Base-by-base conservation (phyloP, 2,329 filamentous ascomycete genomes). In the Trichoderma sp. region DNA sequence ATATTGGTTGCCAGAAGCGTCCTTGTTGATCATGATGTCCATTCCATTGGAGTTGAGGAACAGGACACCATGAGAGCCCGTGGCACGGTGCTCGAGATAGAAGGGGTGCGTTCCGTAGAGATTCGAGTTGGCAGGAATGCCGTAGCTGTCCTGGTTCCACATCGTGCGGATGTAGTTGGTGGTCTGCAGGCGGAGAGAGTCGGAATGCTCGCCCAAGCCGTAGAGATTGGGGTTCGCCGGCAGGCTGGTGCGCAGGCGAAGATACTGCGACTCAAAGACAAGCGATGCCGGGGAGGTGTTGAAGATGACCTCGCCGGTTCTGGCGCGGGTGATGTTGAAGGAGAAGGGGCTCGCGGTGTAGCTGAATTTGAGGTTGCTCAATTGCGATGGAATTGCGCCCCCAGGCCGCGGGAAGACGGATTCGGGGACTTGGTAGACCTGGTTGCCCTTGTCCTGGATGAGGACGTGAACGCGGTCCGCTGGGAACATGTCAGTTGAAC, bases 51-150 rank as follows among this genome's bases (percentile, higher is more conserved):
- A 85, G 75, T 94, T 96, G 43, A 93, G 86, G 21, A 91, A 81
- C 76, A 92, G 95, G 1, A 95, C 88, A 32, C 92, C 92, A 73
- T 96, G 92, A 0, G 91, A 59, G 84, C 84, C 75, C 1, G 70
- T 69, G 24, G 72, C 58, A 4, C 75, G 74, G 30, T 78, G 75
- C 64, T 95, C 92, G 4, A 94, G 81, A 75, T 95, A 96, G 75
- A 94, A 88, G 0, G 92, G 90, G 73, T 96, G 92, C 51, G 83
- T 85, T 7, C 92, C 91, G 74, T 96, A 96, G 6, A 94, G 82
- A 73, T 94, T 94, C 14, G 82, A 77, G 51, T 89, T 88, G 49
- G 89, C 86, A 6, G 85, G 84, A 74, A 90, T 81, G 6, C 80
- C 79, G 70, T 89, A 91, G 1, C 89, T 83, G 78, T 94, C 91